Base-by-base conservation (phyloP, 2,329 filamentous ascomycete species). In the Fusarium sp. region DNA sequence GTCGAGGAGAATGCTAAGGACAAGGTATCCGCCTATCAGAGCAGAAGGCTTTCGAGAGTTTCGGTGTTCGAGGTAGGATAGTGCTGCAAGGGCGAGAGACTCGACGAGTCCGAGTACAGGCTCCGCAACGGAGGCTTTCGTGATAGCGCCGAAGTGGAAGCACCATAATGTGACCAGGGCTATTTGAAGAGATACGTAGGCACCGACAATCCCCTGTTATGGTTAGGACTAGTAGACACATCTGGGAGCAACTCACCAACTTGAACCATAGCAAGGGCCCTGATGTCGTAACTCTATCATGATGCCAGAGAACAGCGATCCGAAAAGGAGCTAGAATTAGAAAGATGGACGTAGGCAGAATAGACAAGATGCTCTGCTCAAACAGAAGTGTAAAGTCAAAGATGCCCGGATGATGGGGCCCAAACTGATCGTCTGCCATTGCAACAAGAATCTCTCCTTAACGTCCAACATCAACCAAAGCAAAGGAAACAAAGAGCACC, bases 11-110 rank as follows among this genome's bases (percentile, higher is more conserved):
- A 78, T 65, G 0, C 77, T 77, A 12, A 76, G 56, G 44, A 80
- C 64, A 4, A 83, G 71, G 43, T 78, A 83, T 9, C 60, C 13
- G 41, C 66, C 74, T 12, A 82, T 66, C 1, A 83, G 47, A 0
- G 75, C 66, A 0, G 81, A 81, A 1, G 81, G 79, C 16, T 75
- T 72, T 2, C 70, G 66, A 6, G 79, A 76, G 7, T 74, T 76
- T 12, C 48, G 63, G 53, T 83, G 81, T 60, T 83, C 80, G 0
- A 62, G n/a, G 34, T 77, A 82, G 1, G 79, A 80, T 3, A 82
- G 47, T 0, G 73, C 47, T 1, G 61, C 66, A 27, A 81, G 65
- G 8, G 60, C 69, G 9, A 78, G 3, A 0, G 75, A 72, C 30
- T 77, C 77, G 13, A 79, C 27, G 1, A 80, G 56, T 1, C 66